Evolutionary conservation across 2,329 filamentous ascomycete genomes (phyloP).

Genomic region (Pestalotiopsis sp.): DNA sequence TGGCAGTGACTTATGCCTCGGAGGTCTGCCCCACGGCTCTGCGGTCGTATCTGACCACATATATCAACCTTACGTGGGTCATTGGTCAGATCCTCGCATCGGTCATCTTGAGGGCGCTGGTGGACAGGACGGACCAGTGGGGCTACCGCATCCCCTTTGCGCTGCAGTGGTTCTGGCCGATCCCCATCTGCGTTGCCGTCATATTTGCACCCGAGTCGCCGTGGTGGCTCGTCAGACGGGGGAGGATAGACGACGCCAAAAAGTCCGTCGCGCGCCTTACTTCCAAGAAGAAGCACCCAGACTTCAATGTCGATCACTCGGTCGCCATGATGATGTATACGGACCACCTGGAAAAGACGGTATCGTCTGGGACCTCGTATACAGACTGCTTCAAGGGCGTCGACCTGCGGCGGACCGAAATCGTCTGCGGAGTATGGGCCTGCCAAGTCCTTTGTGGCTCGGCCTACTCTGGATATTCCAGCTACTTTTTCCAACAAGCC

Average conservation of each 20-base stretch:
- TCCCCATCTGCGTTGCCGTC: neutral
- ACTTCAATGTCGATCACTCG: constrained; percentile 1
- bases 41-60: constrained; percentile 11
- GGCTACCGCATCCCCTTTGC: constrained; percentile 15
- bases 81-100: constrained; percentile 13
- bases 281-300: neutral
- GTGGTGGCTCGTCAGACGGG: constrained; percentile 14
- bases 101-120: constrained; percentile 8
- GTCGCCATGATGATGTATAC: constrained; percentile 15
- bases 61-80: constrained; percentile 14
- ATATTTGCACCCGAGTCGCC: constrained; percentile 11
- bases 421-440: constrained; percentile 3
- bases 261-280: neutral
- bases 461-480: neutral
- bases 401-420: constrained; percentile 15
- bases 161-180: constrained; percentile 13
- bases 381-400: constrained; percentile 14
- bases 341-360: constrained; percentile 12
- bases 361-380: constrained; percentile 10
- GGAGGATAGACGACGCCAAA: constrained; percentile 13
- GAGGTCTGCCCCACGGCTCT: neutral
- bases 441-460: constrained; percentile 2
- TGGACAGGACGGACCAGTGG: constrained; percentile 11
- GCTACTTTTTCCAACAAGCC: constrained; percentile 7
- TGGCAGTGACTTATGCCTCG: constrained; percentile 31